Evolutionary conservation across 2,329 filamentous ascomycete species (phyloP).

Genomic region (Stagonosporopsis tanaceti): DNA sequence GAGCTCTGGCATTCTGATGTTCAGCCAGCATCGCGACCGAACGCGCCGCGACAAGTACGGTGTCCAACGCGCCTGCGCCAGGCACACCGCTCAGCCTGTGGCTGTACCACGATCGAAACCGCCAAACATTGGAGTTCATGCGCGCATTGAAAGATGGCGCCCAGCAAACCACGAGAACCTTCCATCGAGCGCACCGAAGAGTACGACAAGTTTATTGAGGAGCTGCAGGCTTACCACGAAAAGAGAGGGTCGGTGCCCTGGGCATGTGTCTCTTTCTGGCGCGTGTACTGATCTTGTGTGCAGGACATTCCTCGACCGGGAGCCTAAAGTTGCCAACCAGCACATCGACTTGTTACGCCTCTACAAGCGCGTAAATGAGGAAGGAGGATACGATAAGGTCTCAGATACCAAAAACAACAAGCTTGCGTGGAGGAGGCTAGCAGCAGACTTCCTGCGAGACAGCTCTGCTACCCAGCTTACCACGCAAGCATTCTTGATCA

Average conservation of each 20-base stretch:
- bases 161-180: constrained; percentile 52
- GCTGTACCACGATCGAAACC: constrained; percentile 30
- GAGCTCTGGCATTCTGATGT: constrained; percentile 42
- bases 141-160: constrained; percentile 56
- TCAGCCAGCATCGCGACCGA: constrained; percentile 42
- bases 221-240: constrained; percentile 76
- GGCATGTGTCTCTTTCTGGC: constrained; percentile 29
- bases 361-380: constrained; percentile 77
- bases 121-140: constrained; percentile 29
- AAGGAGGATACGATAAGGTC: constrained; percentile 86
- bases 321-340: constrained; percentile 80
- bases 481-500: constrained; percentile 85
- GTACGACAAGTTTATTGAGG: constrained; percentile 80
- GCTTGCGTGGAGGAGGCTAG: constrained; percentile 83
- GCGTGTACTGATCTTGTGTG: constrained; percentile 33
- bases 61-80: constrained; percentile 33
- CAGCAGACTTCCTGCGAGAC: constrained; percentile 76
- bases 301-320: constrained; percentile 76
- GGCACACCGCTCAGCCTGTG: constrained; percentile 30
- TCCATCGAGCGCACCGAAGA: constrained; percentile 64
- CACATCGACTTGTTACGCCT: constrained; percentile 80
- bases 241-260: constrained; percentile 69
- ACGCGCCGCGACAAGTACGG: constrained; percentile 40
- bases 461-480: constrained; percentile 71
- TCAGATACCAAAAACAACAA: constrained; percentile 73